Percentiles rank a stretch among this genome's conserved stretches.
These are phyloP conservation scores for Fusarium subglutinans DNA, from an alignment of 2,329 filamentous ascomycete species.

Conservation along the genomic window DNA sequence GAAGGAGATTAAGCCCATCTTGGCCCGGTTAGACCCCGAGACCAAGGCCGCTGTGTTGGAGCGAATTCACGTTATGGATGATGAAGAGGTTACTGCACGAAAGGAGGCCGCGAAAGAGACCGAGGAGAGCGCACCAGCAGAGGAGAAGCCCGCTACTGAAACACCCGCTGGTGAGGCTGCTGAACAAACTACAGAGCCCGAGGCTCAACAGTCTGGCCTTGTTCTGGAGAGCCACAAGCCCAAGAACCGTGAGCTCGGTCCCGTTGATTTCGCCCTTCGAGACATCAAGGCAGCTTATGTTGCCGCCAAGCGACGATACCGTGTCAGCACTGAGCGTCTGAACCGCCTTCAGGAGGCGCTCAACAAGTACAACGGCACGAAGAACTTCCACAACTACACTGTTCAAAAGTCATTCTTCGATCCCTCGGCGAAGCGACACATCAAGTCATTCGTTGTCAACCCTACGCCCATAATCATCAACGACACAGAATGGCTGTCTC, in stretches of 20 bases:
- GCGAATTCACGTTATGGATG: conserved; percentile 61
- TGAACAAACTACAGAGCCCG: conserved; percentile 33
- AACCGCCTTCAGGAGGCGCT: conserved; percentile 80
- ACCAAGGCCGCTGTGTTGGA: conserved; percentile 70
- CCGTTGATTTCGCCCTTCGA: conserved; percentile 73
- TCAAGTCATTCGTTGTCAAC: conserved; percentile 89
- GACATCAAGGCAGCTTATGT: conserved; percentile 85
- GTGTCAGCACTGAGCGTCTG: conserved; percentile 77
- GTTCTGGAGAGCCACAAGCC: conserved; percentile 48
- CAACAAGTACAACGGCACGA: conserved; percentile 80
- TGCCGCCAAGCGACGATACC: conserved; percentile 83
- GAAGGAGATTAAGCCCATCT: conserved; percentile 77
- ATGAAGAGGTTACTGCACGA: conserved; percentile 40
- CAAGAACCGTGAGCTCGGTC: conserved; percentile 54
- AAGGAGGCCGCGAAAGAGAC: conserved; percentile 32
- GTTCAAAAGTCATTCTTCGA: conserved; percentile 86
- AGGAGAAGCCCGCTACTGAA: conserved; percentile 39
- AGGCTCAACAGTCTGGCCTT: conserved; percentile 34
- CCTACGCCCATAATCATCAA: conserved; percentile 81
- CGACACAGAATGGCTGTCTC: conserved; percentile 92
- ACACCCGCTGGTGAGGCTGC: conserved; percentile 22
- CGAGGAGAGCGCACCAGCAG: conserved; percentile 26
- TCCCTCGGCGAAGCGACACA: conserved; percentile 86
- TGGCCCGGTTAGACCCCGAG: conserved; percentile 70
- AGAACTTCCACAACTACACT: conserved; percentile 98